A percentile compares a stretch with the other conserved stretches of the same genome.
These are phyloP conservation scores for Tylopilus orsonianus DNA, from an alignment of 1,284 basidiomycete genomes.

Conservation along the genomic window DNA sequence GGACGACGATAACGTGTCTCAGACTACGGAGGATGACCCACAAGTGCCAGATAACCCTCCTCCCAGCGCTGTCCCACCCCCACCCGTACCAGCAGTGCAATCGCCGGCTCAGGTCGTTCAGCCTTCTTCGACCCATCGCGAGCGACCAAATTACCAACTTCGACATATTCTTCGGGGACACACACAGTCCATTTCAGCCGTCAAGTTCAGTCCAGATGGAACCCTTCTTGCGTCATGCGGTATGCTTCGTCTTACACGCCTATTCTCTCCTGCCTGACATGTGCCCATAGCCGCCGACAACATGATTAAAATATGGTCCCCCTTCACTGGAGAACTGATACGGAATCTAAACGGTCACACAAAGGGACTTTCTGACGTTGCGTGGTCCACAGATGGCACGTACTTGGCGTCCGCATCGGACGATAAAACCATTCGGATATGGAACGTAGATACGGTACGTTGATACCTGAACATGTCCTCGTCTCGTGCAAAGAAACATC, in stretches of 20 bases:
- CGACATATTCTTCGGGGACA: conserved; percentile 68
- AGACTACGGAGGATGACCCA: conserved; percentile 80
- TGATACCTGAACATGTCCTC: neutral
- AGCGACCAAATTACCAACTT: conserved; percentile 69
- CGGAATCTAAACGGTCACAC: conserved; percentile 72
- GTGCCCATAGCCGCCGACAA: conserved; percentile 64
- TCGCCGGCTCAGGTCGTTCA: conserved; percentile 25
- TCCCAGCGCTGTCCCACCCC: conserved; percentile 37
- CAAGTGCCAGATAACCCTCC: conserved; percentile 62
- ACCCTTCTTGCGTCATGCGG: conserved; percentile 77
- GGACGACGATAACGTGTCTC: conserved; percentile 75
- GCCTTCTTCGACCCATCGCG: conserved; percentile 37
- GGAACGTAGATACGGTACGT: conserved; percentile 78
- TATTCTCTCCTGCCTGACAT: neutral
- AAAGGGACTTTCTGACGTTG: conserved; percentile 84
- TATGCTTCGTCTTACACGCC: conserved; percentile 37
- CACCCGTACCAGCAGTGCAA: conserved; percentile 36
- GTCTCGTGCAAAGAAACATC: conserved; percentile 4
- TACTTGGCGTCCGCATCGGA: conserved; percentile 89
- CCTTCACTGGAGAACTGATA: conserved; percentile 73
- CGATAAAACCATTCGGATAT: conserved; percentile 83
- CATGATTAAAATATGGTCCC: conserved; percentile 77
- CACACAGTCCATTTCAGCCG: conserved; percentile 74
- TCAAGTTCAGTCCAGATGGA: conserved; percentile 84
- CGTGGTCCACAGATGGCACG: conserved; percentile 82